Percentiles rank a stretch among this genome's conserved stretches.
These are phyloP conservation scores for Pseudozyma sp. DNA, from an alignment of 1,284 basidiomycete genomes.

Conservation along the genomic window DNA sequence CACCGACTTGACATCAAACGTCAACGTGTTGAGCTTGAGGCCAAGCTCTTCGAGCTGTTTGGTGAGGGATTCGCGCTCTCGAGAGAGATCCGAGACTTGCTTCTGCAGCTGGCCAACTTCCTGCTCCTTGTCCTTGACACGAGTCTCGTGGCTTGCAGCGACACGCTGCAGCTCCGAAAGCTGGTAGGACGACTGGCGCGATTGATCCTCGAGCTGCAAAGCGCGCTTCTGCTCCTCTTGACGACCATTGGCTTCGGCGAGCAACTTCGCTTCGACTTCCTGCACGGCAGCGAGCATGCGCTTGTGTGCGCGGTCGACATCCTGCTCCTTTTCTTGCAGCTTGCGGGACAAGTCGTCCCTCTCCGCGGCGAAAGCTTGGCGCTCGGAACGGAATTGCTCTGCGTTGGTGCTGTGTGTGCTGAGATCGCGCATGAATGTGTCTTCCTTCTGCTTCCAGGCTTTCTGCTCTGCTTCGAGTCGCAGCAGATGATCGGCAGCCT, in stretches of 20 bases:
- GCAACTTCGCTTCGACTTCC: conserved; percentile 81
- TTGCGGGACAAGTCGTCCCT: conserved; percentile 80
- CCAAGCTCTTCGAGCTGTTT: conserved; percentile 76
- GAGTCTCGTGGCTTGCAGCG: conserved; percentile 80
- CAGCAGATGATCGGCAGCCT: conserved; percentile 84
- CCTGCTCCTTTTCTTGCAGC: conserved; percentile 82
- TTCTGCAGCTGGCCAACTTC: conserved; percentile 76
- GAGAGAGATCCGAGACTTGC: conserved; percentile 74
- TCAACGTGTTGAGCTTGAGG: conserved; percentile 77
- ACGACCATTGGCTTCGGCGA: conserved; percentile 75
- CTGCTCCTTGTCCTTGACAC: conserved; percentile 83
- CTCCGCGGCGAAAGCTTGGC: conserved; percentile 60
- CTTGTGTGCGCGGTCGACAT: conserved; percentile 80
- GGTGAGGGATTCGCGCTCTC: conserved; percentile 66
- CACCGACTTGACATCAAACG: conserved; percentile 76
- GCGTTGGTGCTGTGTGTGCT: conserved; percentile 48
- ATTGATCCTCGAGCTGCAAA: conserved; percentile 53
- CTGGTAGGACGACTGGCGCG: conserved; percentile 77
- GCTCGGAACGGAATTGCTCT: conserved; percentile 45
- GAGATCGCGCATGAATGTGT: conserved; percentile 57
- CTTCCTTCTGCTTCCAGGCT: conserved; percentile 76
- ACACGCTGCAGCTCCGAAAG: conserved; percentile 81
- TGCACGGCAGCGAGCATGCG: conserved; percentile 77
- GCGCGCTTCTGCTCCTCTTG: conserved; percentile 52
- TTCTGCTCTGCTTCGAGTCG: conserved; percentile 81